phyloP scores from a whole-genome alignment of 768 basidiomycete genomes.

The Pleurotus cornucopiae region DNA sequence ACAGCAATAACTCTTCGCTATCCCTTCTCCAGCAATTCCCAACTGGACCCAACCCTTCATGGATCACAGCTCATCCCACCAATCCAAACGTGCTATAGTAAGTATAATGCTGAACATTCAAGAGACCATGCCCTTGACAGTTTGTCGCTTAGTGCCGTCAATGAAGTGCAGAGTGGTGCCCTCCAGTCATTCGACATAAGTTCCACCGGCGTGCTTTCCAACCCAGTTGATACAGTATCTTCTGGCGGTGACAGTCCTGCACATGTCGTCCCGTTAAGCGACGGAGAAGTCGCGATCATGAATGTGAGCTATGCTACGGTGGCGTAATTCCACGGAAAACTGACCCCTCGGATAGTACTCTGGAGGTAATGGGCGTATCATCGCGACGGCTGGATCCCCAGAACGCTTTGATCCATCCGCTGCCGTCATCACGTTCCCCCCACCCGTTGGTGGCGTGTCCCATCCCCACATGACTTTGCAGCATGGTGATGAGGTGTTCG shows the following conservation, averaged over 20 bases:
- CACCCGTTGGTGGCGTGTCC: constrained; percentile 35
- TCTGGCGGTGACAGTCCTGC: constrained; percentile 52
- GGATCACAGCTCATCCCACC: constrained; percentile 55
- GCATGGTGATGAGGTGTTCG: constrained; percentile 50
- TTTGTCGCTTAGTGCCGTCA: constrained; percentile 45
- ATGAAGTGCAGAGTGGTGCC: constrained; percentile 44
- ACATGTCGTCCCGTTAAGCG: constrained; percentile 45
- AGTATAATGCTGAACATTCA: constrained; percentile 17
- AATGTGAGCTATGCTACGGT: constrained; percentile 31
- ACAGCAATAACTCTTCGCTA: constrained; percentile 42
- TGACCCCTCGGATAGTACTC: constrained; percentile 31
- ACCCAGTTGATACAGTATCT: constrained; percentile 37
- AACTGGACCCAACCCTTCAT: constrained; percentile 51
- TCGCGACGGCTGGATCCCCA: constrained; percentile 41
- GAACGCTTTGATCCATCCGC: constrained; percentile 28
- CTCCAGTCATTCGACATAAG: constrained; percentile 58
- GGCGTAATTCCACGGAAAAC: too few species aligned
- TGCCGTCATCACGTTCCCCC: constrained; percentile 51
- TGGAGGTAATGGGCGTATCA: constrained; percentile 49
- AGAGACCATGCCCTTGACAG: neutral
- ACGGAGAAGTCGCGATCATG: constrained; percentile 55
- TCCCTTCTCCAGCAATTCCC: constrained; percentile 43
- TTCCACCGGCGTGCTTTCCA: constrained; percentile 38
- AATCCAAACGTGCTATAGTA: constrained; percentile 62
- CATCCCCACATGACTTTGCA: constrained; percentile 68